phyloP scores from a whole-genome alignment of 768 basidiomycete species.

The Kwoniella botswanensis region DNA sequence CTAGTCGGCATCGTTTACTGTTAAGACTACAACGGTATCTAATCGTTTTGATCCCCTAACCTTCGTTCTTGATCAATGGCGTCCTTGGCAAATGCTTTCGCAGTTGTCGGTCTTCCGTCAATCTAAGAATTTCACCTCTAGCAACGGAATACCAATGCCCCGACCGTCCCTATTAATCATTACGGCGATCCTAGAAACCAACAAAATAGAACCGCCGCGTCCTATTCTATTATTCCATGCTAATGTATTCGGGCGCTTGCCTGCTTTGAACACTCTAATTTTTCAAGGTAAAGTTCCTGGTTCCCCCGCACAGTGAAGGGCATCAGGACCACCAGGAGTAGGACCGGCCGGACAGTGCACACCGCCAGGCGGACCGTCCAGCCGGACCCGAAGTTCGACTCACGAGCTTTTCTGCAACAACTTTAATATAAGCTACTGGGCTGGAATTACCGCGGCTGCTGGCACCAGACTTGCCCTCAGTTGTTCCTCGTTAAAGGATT shows the following conservation, averaged over 20 bases:
- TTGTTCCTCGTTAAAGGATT: conserved; percentile 62
- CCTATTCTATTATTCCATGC: conserved; percentile 83
- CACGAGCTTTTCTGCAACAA: conserved; percentile 62
- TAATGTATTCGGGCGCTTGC: conserved; percentile 77
- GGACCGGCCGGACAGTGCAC: conserved; percentile 70
- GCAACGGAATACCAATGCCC: conserved; percentile 79
- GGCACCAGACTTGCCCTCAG: conserved; percentile 63
- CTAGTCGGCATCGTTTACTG: conserved; percentile 83
- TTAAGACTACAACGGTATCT: conserved; percentile 84
- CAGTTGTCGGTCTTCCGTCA: conserved; percentile 78
- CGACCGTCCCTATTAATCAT: conserved; percentile 81
- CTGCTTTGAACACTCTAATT: conserved; percentile 84
- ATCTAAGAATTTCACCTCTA: conserved; percentile 88
- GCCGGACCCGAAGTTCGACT: conserved; percentile 64
- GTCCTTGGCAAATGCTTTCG: conserved; percentile 85
- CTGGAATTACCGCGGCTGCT: conserved; percentile 59
- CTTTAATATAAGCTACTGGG: conserved; percentile 61
- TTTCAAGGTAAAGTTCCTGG: conserved; percentile 81
- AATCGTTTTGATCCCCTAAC: conserved; percentile 83
- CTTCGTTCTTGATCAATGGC: conserved; percentile 85
- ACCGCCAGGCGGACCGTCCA: conserved; percentile 69
- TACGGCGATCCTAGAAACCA: conserved; percentile 80
- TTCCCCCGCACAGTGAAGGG: conserved; percentile 71
- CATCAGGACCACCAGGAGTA: conserved; percentile 75
- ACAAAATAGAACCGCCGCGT: conserved; percentile 79